Evolutionary conservation across 2,329 filamentous ascomycete genomes (phyloP).

Genomic region (Penicillium sclerotigenum): DNA sequence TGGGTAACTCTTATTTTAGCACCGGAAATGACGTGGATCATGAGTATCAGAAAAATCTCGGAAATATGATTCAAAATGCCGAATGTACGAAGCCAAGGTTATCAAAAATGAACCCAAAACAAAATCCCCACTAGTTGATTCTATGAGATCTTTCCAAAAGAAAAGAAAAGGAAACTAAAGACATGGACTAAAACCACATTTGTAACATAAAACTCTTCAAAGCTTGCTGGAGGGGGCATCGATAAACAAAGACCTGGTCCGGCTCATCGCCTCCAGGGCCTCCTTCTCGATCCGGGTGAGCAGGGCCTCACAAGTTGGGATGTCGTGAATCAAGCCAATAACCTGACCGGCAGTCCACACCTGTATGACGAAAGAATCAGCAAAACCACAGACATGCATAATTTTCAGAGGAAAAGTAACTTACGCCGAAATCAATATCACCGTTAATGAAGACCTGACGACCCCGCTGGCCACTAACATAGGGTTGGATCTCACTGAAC

Average conservation of each 20-base stretch:
- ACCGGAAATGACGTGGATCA: background rate
- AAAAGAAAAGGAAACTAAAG: no score
- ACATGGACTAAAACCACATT: background rate
- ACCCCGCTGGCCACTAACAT: constrained; percentile 86
- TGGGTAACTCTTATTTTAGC: background rate
- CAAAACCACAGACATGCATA: background rate
- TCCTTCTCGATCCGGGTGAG: constrained; percentile 73
- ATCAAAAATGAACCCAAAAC: background rate
- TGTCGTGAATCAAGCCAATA: constrained; percentile 82
- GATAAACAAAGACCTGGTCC: constrained; percentile 56
- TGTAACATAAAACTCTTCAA: constrained; percentile 31
- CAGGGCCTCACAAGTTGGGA: constrained; percentile 69
- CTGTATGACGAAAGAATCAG: constrained; percentile 43
- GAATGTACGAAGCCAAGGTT: background rate
- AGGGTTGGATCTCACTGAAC: constrained; percentile 82
- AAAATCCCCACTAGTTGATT: background rate
- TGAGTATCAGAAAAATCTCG: background rate
- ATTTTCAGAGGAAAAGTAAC: constrained; percentile 35
- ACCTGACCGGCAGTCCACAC: constrained; percentile 98
- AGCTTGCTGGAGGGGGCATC: constrained; percentile 54
- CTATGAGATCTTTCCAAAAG: constrained; percentile 3
- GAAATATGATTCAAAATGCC: background rate
- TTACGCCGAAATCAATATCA: constrained; percentile 83
- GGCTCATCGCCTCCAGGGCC: constrained; percentile 63
- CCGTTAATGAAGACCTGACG: constrained; percentile 89